Base-by-base conservation (phyloP, 1,284 basidiomycete species). In the Cutaneotrichosporon mucoides region DNA sequence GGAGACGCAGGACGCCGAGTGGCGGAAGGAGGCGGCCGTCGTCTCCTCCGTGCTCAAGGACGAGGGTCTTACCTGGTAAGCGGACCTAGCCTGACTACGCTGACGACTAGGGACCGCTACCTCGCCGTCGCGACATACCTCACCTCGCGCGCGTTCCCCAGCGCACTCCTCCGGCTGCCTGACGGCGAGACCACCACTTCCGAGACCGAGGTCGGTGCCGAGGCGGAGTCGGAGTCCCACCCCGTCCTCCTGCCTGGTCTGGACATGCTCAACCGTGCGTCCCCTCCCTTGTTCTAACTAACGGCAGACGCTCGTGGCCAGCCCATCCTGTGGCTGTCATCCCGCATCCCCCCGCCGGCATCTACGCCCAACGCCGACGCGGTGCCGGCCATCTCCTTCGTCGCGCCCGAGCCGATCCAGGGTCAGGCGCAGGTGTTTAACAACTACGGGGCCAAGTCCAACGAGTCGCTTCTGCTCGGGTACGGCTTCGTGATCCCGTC, bases 91-190 rank as follows among this genome's bases (percentile, higher is more conserved):
- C n/a, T n/a, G n/a, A n/a, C n/a, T n/a, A n/a, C n/a, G n/a, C 50
- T n/a, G n/a, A 48, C 47, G 11, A 16, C 58, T n/a, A 92, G 90
- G 88, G 83, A 87, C 6, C 72, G 77, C 13, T 93, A 89, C 70
- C 79, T 88, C 4, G 81, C 84, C 0, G 85, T 88, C 2, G 80
- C 85, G 13, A 90, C 89, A 0, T 87, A 89, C 69, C 80, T 91
- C 45, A 89, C 90, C 0, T 93, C 92, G 1, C 84, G 92, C 47
- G 88, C 91, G 0, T 95, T 95, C 71, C 90, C 91, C 0, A 93
- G 90, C 0, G 85, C 85, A 2, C 77, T 95, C 10, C 81, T 95
- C 34, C 85, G 84, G 5, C 66, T 78, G 5, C 78, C 69, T 6
- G 62, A 65, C n/a, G 62, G 60, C 34, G 64, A 61, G 15, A 53